Percentiles rank a stretch among this genome's conserved stretches.
These are phyloP conservation scores for Botrytis squamosa DNA, from an alignment of 2,329 filamentous ascomycete genomes.

Conservation along the genomic window DNA sequence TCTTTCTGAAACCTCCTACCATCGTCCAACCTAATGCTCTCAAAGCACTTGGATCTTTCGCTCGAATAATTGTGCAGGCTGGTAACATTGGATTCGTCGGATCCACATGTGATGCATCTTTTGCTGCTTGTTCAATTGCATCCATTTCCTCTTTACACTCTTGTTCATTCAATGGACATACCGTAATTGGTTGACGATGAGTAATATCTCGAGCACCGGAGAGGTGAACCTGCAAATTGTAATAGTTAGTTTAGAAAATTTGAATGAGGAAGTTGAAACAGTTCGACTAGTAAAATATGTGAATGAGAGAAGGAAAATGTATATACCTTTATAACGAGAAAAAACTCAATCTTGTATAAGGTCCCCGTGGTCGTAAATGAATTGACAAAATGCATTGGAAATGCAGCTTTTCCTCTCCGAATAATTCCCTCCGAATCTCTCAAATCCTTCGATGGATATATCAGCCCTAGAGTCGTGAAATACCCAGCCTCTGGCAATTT, in stretches of 20 bases:
- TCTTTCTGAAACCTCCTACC: slow-evolving; percentile 64
- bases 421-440: slow-evolving; percentile 85
- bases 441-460: slow-evolving; percentile 87
- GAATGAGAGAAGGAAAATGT: not conserved
- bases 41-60: slow-evolving; percentile 67
- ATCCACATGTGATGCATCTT: slow-evolving; percentile 84
- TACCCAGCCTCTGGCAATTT: slow-evolving; percentile 90
- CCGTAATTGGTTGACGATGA: slow-evolving; percentile 88
- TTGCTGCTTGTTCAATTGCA: slow-evolving; percentile 92
- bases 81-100: slow-evolving; percentile 92
- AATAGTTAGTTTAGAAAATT: slow-evolving; percentile 15
- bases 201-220: slow-evolving; percentile 84
- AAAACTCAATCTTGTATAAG: slow-evolving; percentile 98
- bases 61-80: slow-evolving; percentile 75
- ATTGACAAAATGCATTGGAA: slow-evolving; percentile 82
- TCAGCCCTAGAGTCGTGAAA: slow-evolving; percentile 85
- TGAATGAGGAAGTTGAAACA: not conserved
- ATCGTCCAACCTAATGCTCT: slow-evolving; percentile 62
- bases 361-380: slow-evolving; percentile 93
- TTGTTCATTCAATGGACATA: slow-evolving; percentile 92
- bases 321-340: slow-evolving; percentile 85
- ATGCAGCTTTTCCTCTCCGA: slow-evolving; percentile 78
- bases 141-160: slow-evolving; percentile 99
- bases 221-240: slow-evolving; percentile 69
- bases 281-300: not conserved